Base-by-base conservation (phyloP, 2,329 filamentous ascomycete genomes). In the Alternaria triticimaculans region DNA sequence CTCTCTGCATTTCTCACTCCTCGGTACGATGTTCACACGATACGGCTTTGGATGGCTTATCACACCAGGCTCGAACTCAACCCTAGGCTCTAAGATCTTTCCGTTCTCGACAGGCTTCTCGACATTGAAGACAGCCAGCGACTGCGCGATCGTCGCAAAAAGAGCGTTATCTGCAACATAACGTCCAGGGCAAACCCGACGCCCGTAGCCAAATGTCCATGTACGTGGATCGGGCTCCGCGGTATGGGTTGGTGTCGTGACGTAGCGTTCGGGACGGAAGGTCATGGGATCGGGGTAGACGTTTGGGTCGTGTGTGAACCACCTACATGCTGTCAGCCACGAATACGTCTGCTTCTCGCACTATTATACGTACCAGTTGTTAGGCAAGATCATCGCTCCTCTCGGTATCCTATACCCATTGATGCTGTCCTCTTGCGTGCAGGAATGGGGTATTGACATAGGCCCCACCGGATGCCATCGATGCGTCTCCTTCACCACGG, bases 41-140 rank as follows among this genome's bases (percentile, higher is more conserved):
- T 77, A 84, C 8, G 79, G 77, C 2, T 73, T 67, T 0, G 82
- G 81, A 63, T 84, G 82, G 58, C 75, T 79, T 18, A 82, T 67
- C 10, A 80, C 59, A 14, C 81, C 81, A 3, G 75, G 64, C 62
- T 75, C 68, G 45, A 83, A 82, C 28, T 78, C 71, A 0, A 81
- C 45, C 20, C 74, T 69, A 0, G 79, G 73, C 21, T 79, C 80
- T 0, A 84, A 70, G 10, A 78, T 75, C 18, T 70, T 75, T 0
- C 82, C 84, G 6, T 81, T 72, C 21, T 79, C 76, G 7, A 81
- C 59, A 0, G 67, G 64, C 58, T 83, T 83, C 12, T 66, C 63
- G 14, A 87, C 76, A 4, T 80, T 75, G 58, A 88, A 87, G 0
- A 82, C 82, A 0, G 86, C 80, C 2, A 89, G 71, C 0, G 79